A percentile compares a stretch with the other conserved stretches of the same genome.
These are phyloP conservation scores for Cladosporium velox DNA, from an alignment of 2,329 filamentous ascomycete species.

Conservation along the genomic window DNA sequence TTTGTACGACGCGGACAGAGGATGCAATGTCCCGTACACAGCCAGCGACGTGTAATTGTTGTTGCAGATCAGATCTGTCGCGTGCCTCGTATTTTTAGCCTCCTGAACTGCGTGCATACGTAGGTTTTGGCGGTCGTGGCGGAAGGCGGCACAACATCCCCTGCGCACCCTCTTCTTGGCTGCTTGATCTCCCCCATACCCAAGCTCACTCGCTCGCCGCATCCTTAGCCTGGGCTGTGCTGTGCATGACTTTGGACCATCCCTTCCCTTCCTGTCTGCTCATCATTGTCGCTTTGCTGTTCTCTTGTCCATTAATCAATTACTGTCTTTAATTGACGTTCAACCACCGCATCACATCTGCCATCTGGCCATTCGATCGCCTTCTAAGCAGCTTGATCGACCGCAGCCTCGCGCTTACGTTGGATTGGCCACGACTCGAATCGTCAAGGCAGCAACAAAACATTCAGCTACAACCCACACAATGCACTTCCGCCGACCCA, in stretches of 20 bases:
- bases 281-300: constrained; percentile 1
- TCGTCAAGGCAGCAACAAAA: background rate
- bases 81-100: constrained; percentile 6
- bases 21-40: background rate
- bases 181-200: constrained; percentile 5
- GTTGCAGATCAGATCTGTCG: background rate
- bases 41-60: background rate
- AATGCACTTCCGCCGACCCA: constrained; percentile 59
- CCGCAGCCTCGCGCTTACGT: constrained; percentile 4
- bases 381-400: background rate
- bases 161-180: constrained; percentile 5
- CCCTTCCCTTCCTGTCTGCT: constrained; percentile 11
- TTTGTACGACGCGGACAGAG: background rate
- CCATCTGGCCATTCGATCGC: background rate
- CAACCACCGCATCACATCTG: background rate
- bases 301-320: constrained; percentile 5
- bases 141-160: constrained; percentile 7
- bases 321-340: constrained; percentile 9
- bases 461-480: constrained; percentile 30
- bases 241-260: constrained; percentile 10
- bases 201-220: background rate
- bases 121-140: background rate
- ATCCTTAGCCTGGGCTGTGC: background rate
- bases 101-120: background rate
- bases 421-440: background rate